These are phyloP conservation scores for Cadophora sp. DNA, from an alignment of 2,329 filamentous ascomycete species.

Conservation along the genomic window DNA sequence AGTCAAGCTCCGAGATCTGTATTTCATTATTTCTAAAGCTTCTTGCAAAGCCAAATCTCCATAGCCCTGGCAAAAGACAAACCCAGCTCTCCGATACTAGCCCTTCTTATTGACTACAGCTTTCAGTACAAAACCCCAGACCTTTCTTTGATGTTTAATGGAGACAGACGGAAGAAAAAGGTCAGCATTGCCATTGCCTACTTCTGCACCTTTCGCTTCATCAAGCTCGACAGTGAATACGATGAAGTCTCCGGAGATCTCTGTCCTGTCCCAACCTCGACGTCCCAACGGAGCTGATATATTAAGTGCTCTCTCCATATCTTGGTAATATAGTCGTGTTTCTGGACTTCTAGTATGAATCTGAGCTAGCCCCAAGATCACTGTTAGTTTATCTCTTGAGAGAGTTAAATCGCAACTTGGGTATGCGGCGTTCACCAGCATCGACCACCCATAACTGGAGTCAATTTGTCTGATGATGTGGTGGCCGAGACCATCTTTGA, in stretches of 20 bases:
- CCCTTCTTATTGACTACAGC: not conserved
- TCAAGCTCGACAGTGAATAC: not conserved
- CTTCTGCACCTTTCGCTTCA: not conserved
- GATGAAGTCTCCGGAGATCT: not conserved
- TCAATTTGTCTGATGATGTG: not conserved
- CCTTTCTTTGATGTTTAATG: not conserved
- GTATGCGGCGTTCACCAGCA: slow-evolving; percentile 34
- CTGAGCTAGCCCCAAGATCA: slow-evolving; percentile 41
- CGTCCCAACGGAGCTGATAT: slow-evolving; percentile 27
- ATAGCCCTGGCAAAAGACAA: not conserved
- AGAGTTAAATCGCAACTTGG: slow-evolving; percentile 38
- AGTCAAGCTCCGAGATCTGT: not conserved
- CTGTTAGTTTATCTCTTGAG: slow-evolving; percentile 40
- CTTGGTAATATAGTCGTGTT: slow-evolving; percentile 32
- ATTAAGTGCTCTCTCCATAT: slow-evolving; percentile 28
- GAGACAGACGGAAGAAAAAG: not conserved
- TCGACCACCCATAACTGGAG: slow-evolving; percentile 17
- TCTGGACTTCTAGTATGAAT: slow-evolving; percentile 2
- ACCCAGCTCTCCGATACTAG: not conserved
- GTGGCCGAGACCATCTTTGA: not conserved
- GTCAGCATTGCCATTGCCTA: not conserved
- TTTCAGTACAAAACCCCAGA: not conserved
- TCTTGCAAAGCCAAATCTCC: not conserved
- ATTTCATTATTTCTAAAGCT: not conserved
- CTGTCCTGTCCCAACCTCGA: not conserved